Conservation (phyloP, 176 grass and related monocot species). For the Metroxylon sagu region DNA sequence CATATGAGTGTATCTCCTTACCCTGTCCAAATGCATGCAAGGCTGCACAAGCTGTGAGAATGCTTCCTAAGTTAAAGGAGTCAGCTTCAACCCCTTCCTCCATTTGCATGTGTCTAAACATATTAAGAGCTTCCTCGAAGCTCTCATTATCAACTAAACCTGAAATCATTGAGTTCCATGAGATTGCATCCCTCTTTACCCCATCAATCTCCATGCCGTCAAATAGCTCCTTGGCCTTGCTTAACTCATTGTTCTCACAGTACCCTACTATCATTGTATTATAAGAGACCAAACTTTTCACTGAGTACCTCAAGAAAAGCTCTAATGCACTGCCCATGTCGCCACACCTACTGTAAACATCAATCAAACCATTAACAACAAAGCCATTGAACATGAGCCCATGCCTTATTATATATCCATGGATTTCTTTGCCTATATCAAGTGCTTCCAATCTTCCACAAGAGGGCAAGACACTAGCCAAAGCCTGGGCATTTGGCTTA, state of each 20-base stretch:
- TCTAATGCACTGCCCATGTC: conserved; percentile 9
- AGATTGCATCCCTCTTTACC: conserved; percentile 22
- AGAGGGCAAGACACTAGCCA: conserved; percentile 19
- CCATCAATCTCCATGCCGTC: conserved; percentile 19
- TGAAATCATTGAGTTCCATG: conserved; percentile 31
- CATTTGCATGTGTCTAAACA: conserved; percentile 22
- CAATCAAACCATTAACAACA: conserved; percentile 25
- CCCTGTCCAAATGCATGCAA: conserved; percentile 14
- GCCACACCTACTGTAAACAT: conserved; percentile 23
- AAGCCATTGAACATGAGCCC: conserved; percentile 11
- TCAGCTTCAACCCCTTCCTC: conserved; percentile 19
- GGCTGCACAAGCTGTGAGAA: conserved; percentile 19
- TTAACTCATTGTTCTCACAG: conserved; percentile 15
- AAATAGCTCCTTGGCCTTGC: conserved; percentile 23
- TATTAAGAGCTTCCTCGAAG: conserved; percentile 16
- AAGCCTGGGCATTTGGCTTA: conserved; percentile 25
- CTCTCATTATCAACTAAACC: conserved; percentile 26
- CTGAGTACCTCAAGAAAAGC: conserved; percentile 18
- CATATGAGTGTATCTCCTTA: conserved; percentile 22
- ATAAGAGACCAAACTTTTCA: conserved; percentile 18
- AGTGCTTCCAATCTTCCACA: conserved; percentile 20
- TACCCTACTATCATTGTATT: conserved; percentile 27
- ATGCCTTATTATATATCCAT: conserved; percentile 24
- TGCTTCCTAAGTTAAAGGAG: conserved; percentile 20
- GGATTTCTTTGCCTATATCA: conserved; percentile 16